A percentile compares a stretch with the other conserved stretches of the same genome.
Evolutionary conservation across 345 rosid genomes (phyloP).

Genomic region (Eucalyptus viminalis): DNA sequence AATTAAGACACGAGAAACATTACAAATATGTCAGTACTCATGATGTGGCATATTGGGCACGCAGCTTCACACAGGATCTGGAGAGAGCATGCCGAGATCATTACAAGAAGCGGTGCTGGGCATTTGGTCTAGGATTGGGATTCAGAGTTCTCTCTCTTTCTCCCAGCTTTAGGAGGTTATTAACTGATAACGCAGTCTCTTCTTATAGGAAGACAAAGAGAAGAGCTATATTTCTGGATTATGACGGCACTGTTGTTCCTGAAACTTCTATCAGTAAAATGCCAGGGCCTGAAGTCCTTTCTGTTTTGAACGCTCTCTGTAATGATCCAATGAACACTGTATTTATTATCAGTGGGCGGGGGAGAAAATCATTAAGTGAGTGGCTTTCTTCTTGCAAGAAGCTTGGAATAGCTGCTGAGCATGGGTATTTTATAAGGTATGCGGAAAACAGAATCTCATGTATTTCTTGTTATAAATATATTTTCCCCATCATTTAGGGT

Average conservation of each 20-base stretch:
- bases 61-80: slow-evolving; percentile 60
- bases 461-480: not conserved
- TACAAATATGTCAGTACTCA: slow-evolving; percentile 65
- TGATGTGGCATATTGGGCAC: slow-evolving; percentile 70
- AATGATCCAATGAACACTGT: slow-evolving; percentile 60
- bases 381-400: slow-evolving; percentile 65
- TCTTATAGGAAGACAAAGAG: slow-evolving; percentile 43
- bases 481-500: not conserved
- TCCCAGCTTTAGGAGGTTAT: slow-evolving; percentile 58
- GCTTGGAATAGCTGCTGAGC: slow-evolving; percentile 89
- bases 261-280: slow-evolving; percentile 44
- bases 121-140: slow-evolving; percentile 61
- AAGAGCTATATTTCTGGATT: slow-evolving; percentile 73
- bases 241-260: slow-evolving; percentile 68
- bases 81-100: slow-evolving; percentile 67
- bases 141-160: slow-evolving; percentile 63
- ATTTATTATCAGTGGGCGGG: slow-evolving; percentile 72
- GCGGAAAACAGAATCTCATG: not conserved
- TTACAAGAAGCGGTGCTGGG: slow-evolving; percentile 73
- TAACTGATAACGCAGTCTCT: slow-evolving; percentile 44
- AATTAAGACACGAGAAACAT: slow-evolving; percentile 67
- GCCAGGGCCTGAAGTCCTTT: slow-evolving; percentile 46
- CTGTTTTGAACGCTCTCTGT: slow-evolving; percentile 42
- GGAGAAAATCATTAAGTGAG: slow-evolving; percentile 37
- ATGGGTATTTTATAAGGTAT: slow-evolving; percentile 62